Evolutionary conservation across 768 basidiomycete species (phyloP).

Genomic region (Agaricus sinodeliciosus): DNA sequence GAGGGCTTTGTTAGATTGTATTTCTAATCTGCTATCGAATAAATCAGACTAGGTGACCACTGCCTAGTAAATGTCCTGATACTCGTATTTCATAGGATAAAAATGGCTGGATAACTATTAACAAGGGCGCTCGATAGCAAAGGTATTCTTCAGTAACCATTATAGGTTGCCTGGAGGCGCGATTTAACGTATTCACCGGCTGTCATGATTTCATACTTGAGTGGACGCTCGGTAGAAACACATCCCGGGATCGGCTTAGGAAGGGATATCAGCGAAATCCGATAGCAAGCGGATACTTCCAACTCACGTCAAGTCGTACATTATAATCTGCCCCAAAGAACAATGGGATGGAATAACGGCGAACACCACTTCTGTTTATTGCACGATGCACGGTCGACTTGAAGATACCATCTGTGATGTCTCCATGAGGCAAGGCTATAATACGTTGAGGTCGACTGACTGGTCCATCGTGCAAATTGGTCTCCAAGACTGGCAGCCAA

Average conservation of each 20-base stretch:
- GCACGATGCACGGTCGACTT: conserved; percentile 88
- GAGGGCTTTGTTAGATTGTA: neutral
- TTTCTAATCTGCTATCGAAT: conserved; percentile 4
- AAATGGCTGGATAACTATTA: neutral
- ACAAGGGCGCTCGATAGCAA: neutral
- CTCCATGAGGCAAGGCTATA: neutral
- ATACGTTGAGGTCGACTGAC: conserved; percentile 31
- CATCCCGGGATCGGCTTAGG: conserved; percentile 49
- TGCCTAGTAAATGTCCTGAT: neutral
- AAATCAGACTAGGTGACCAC: neutral
- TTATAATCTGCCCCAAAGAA: conserved; percentile 92
- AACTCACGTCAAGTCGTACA: conserved; percentile 64
- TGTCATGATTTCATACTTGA: conserved; percentile 63
- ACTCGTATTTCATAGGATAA: neutral
- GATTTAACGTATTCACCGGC: conserved; percentile 83
- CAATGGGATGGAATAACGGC: conserved; percentile 79
- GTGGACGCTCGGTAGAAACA: conserved; percentile 31
- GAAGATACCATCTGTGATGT: conserved; percentile 70
- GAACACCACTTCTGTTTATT: conserved; percentile 62
- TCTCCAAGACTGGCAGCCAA: conserved; percentile 58
- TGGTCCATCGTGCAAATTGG: conserved; percentile 86
- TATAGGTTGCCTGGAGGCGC: conserved; percentile 63
- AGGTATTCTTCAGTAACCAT: conserved; percentile 18
- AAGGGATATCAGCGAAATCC: neutral
- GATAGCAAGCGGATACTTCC: no score